Base-by-base conservation (phyloP, 257 asterid genomes). In the Solanum medicagineum region DNA sequence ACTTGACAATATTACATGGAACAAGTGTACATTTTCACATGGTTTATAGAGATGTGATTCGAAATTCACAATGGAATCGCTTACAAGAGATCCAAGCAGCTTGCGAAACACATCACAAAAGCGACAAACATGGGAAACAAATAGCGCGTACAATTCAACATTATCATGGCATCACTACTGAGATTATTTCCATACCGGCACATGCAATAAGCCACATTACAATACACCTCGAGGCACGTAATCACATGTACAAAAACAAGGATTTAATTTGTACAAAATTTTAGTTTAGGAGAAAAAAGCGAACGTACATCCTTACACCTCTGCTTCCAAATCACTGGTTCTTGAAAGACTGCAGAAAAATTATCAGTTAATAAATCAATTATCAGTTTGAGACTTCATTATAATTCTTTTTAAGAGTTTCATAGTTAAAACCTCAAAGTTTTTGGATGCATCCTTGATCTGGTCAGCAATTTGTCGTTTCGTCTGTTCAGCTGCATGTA, bases 401-500 rank as follows among this genome's bases (percentile, higher is more conserved):
- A 75, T 14, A 75, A 14, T 49, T 49, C 49, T n/a, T 13, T 49
- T 13, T 24, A 70, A 56, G 85, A 85, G 49, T 47, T 75, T 15
- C 44, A 49, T 44, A 75, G 60, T 75, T 49, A 75, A 75, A 87
- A 90, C 96, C 90, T 90, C 95, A 29, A 91, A 63, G 55, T 85
- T 88, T 90, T 90, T 90, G 5, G 93, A 83, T 3, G 75, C 85
- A 70, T 93, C 94, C 91, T 94, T 92, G 85, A 92, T 24, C 85
- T 90, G 93, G 83, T 94, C 95, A 15, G 92, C 87, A 71, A 95
- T 53, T 70, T 90, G 92, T 80, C 89, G 92, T 88, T 89, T 91
- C 92, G 91, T 89, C 87, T 92, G 87, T 8, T 87, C 91, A 90
- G 98, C 98, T 95, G 93, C 89, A 85, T 15, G 5, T 14, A 81